Base-by-base conservation (phyloP, 164 flowering plant genomes). In the Aristolochia californica region DNA sequence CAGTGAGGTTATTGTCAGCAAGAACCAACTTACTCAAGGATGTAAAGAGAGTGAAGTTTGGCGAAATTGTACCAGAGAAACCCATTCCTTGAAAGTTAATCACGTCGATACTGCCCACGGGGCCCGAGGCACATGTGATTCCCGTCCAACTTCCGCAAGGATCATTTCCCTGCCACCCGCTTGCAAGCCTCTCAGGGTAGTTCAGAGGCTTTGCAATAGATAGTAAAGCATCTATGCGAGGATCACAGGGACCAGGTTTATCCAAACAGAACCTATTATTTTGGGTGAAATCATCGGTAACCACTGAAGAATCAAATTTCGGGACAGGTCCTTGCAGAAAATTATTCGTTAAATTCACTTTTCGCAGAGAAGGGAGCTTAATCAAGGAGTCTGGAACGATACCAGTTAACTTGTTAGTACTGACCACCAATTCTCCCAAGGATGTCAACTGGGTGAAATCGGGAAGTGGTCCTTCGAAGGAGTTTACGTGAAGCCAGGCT, bases 331-430 rank as follows among this genome's bases (percentile, higher is more conserved):
- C 99, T 71, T 94, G 99, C 14, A 94, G 72, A 55, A 80, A 26
- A 61, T 94, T 94, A 54, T 94, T 94, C 0, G 91, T 84, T 75
- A 94, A 73, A 65, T 78, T 80, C 22, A 94, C 78, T 12, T 57
- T 62, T 26, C 68, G 57, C 50, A 94, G 60, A 2, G 82, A 74
- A n/a, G 62, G 69, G 18, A 83, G 79, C 55, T 60, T 66, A 17
- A 66, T 13, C 70, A 94, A 66, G 2, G 88, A 78, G n/a, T 2
- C 24, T 0, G 95, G 91, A 54, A 87, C 82, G 55, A 80, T 84
- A n/a, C 99, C 99, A 0, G 97, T 83, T 44, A 90, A 77, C 55
- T 16, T 27, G 61, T 94, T 94, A 62, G 90, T 95, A 50, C 99
- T 78, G 65, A 88, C 52, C 65, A 74, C 79, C 77, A 89, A 71